Evolutionary conservation across 2,329 filamentous ascomycete species (phyloP), one percentile per base, ranked within the genome.

Genomic region (Orbilia oligospora): DNA sequence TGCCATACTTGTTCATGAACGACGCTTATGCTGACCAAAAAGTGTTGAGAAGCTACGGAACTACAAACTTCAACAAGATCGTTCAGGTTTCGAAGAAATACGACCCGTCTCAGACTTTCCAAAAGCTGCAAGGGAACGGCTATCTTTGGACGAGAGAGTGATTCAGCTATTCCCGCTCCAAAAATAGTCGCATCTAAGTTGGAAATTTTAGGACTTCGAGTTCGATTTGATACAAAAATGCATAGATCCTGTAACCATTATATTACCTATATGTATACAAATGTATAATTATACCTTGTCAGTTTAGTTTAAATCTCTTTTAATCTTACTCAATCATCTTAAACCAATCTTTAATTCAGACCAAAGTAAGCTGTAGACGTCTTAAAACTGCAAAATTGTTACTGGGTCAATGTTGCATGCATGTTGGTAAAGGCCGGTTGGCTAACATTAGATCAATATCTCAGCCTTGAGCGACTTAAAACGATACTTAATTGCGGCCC

Each of bases 1-100:
- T 69, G 46, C 65, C 65, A 20, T 69, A 56, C 36, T 8, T 69
- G 5, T 69, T 69, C 65, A 53, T 69, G 48, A 69, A 69, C 33
- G 65, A 69, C 20, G 65, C 65, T 36, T 38, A 49, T 5, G 55
- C 48, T 5, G 65, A 69, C 16, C 65, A 69, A 22, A 69, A 69
- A 46, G 51, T 56, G 48, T 56, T 69, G 30, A 53, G n/a, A 16
- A 27, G 49, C 4, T 69, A 69, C 14, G 65, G 65, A 22, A 30
- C 30, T 8, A 14, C 30, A 14, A 69, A 69, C 38, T 69, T 69
- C 38, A 30, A 38, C 33, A 69, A 56, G 33, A 69, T 69, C 38
- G 48, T 69, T 14, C 30, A 69, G 22, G 51, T 56, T 55, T 69
- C 65, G 14, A 69, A 69, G 38, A 56, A 55, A 41, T 69, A 69